Percentiles rank a stretch among this genome's conserved stretches.
Evolutionary conservation across 768 basidiomycete species (phyloP).

Genomic region (Gautieria morchelliformis): DNA sequence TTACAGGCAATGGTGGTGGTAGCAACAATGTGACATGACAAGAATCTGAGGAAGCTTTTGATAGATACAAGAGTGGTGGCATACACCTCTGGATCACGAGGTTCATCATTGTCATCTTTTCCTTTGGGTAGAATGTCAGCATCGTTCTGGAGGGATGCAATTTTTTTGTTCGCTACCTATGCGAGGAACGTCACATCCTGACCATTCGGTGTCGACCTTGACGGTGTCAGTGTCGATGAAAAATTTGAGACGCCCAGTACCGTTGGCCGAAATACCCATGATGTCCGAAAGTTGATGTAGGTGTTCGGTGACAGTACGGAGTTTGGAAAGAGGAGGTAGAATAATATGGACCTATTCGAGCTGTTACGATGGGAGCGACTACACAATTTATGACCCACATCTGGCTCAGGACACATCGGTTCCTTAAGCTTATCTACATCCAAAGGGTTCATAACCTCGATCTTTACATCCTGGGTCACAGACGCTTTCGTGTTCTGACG

Average conservation of each 20-base stretch:
- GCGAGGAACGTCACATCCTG: conserved; percentile 55
- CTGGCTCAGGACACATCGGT: conserved; percentile 79
- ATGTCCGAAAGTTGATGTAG: conserved; percentile 61
- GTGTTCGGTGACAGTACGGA: conserved; percentile 73
- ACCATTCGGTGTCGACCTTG: conserved; percentile 76
- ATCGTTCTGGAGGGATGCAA: not conserved
- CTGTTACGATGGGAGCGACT: not conserved
- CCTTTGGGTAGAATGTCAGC: not conserved
- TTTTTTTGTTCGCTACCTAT: conserved; percentile 28
- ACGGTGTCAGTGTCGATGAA: conserved; percentile 62
- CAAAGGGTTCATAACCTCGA: conserved; percentile 67
- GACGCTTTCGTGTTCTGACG: conserved; percentile 53
- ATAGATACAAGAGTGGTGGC: conserved; percentile 62
- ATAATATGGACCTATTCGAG: conserved; percentile 58
- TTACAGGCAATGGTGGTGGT: conserved; percentile 78
- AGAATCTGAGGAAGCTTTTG: conserved; percentile 70
- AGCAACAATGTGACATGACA: conserved; percentile 71
- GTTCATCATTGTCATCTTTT: conserved; percentile 23
- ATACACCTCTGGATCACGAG: conserved; percentile 43
- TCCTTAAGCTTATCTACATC: conserved; percentile 68
- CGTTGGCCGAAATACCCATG: conserved; percentile 60
- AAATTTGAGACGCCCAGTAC: conserved; percentile 42
- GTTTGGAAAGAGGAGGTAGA: conserved; percentile 61
- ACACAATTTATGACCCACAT: conserved; percentile 38
- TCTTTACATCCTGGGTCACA: conserved; percentile 72